phyloP scores from a whole-genome alignment of 352 stramenopile genomes.

The Thalassiosira delicatula region DNA sequence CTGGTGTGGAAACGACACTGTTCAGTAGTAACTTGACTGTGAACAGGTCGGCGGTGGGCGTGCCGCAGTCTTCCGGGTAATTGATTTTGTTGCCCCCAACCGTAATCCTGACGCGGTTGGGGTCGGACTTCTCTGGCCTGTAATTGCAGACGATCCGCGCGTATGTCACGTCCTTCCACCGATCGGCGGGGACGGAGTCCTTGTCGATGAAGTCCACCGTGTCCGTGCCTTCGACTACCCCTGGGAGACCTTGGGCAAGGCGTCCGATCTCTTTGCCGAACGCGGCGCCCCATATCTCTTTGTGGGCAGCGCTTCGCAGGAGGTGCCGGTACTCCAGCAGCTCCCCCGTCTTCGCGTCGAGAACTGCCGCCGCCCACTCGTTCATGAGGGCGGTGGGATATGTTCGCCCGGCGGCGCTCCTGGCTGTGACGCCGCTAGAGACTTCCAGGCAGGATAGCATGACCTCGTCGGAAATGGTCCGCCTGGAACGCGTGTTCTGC shows the following conservation, averaged over 20 bases:
- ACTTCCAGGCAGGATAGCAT: neutral
- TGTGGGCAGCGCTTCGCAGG: neutral
- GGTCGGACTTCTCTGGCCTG: neutral
- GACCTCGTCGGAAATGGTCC: neutral
- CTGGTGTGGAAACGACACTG: constrained; percentile 28
- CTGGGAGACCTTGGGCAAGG: neutral
- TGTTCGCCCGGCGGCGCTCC: neutral
- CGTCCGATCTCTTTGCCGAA: constrained; percentile 3
- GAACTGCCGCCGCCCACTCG: constrained; percentile 9
- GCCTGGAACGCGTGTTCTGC: neutral
- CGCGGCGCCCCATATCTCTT: neutral
- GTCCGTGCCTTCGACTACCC: neutral
- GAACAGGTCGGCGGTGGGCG: constrained; percentile 24
- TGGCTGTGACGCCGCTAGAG: neutral
- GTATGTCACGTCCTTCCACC: neutral
- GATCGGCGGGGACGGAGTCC: neutral
- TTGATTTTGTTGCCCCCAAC: constrained; percentile 8
- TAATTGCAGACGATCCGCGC: neutral
- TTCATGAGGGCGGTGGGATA: neutral
- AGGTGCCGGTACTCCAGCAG: constrained; percentile 7
- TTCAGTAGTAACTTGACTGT: constrained; percentile 47
- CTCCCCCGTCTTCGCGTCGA: constrained; percentile 15
- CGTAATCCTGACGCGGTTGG: neutral
- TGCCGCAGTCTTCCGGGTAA: neutral
- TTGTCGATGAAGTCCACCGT: neutral